Evolutionary conservation across 805 yeast species (phyloP), one percentile per base, ranked within the genome.

Genomic region (Candida caryicola): DNA sequence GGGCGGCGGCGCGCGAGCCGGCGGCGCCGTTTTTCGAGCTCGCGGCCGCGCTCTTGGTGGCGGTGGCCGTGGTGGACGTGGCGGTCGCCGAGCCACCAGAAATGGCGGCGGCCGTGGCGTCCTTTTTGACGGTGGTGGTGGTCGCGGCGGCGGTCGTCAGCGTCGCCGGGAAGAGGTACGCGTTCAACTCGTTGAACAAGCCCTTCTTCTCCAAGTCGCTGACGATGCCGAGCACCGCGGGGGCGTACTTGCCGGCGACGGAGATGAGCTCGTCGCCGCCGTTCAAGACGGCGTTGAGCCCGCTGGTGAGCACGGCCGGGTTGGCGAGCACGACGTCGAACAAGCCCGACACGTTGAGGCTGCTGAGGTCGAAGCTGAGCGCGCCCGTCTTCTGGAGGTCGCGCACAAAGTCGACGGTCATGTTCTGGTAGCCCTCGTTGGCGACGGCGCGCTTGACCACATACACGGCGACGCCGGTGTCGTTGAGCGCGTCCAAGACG

Each of bases 391-490:
- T 36, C 18, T 50, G 33, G 23, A 65, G 40, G 38, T 65, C 66
- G 12, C 49, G 36, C n/a, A 53, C 45, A n/a, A 66, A 52, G 13
- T 46, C 49, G 2, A 55, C 69, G 2, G 70, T 62, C 60, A 66
- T 53, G 41, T 64, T 62, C 16, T 59, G 55, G 45, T 68, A 68
- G 3, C 52, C 48, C 40, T 58, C 60, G 39, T 60, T 52, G 9
- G 67, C 59, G 29, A 69, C 43, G 40, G 64, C 53, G 28, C 59
- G 43, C 47, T 69, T 66, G n/a, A 62, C 49, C 8, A 60, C 55
- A 46, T 66, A 62, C 8, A 65, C 64, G 13, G 58, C 62, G 33
- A 69, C 52, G 10, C 67, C 69, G 4, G 74, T 68, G 42, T 66
- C 64, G 51, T 69, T 69, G 39, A 69, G 56, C 7, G 72, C 69